These are phyloP conservation scores for Sambucus nigra DNA, from an alignment of 129 eudicot genomes.

Conservation along the genomic window DNA sequence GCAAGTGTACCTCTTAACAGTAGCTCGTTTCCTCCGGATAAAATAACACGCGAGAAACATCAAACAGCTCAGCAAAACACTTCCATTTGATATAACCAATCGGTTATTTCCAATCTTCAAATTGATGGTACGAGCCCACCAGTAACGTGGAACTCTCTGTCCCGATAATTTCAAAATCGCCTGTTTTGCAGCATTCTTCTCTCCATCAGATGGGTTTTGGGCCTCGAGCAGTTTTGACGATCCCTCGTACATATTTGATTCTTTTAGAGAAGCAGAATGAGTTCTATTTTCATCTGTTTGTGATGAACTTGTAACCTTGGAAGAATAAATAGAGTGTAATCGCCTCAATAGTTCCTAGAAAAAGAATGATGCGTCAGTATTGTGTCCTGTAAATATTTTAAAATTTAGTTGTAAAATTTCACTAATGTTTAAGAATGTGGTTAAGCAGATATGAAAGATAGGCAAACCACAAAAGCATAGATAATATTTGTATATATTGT, in stretches of 20 bases:
- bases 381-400: no score
- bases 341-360: conserved; percentile 58
- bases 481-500: no score
- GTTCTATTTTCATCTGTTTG: conserved; percentile 25
- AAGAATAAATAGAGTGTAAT: conserved; percentile 42
- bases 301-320: conserved; percentile 35
- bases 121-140: conserved; percentile 57
- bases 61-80: conserved; percentile 40
- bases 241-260: conserved; percentile 14
- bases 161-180: conserved; percentile 47
- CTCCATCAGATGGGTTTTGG: conserved; percentile 13
- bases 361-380: not conserved
- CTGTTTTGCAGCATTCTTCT: conserved; percentile 31
- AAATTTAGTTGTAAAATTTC: no score
- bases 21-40: conserved; percentile 50
- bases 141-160: conserved; percentile 30
- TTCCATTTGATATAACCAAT: conserved; percentile 57
- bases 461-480: no score
- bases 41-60: conserved; percentile 39
- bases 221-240: conserved; percentile 10
- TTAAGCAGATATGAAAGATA: no score
- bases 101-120: conserved; percentile 39
- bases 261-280: conserved; percentile 19
- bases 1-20: conserved; percentile 46
- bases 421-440: no score